A percentile compares a stretch with the other conserved stretches of the same genome.
Evolutionary conservation across 2,329 filamentous ascomycete species (phyloP).

Genomic region (Pestalotiopsis sp.): DNA sequence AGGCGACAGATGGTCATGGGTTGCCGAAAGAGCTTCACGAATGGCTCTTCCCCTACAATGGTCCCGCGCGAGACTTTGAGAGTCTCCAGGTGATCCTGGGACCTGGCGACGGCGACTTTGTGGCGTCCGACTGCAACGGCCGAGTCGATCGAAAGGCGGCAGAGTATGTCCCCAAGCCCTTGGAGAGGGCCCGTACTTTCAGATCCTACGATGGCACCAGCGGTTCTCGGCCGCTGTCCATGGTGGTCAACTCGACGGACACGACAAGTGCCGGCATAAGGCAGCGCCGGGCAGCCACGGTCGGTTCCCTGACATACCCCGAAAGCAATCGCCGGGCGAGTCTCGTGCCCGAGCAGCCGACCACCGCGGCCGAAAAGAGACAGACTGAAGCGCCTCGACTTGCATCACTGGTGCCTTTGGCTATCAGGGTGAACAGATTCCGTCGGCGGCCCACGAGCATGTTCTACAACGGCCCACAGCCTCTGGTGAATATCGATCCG

Average conservation of each 20-base stretch:
- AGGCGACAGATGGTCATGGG: slow-evolving; percentile 23
- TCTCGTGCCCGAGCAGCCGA: neutral
- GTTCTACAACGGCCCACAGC: slow-evolving; percentile 1
- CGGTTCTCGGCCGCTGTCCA: slow-evolving; percentile 8
- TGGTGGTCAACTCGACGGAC: slow-evolving; percentile 2
- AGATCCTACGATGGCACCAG: slow-evolving; percentile 9
- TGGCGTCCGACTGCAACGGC: slow-evolving; percentile 27
- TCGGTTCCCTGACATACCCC: neutral
- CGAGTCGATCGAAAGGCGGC: slow-evolving; percentile 24
- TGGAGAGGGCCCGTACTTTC: slow-evolving; percentile 22
- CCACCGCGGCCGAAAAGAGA: neutral
- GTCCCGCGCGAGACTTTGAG: slow-evolving; percentile 28
- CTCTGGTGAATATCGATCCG: neutral
- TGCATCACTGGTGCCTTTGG: slow-evolving; percentile 17
- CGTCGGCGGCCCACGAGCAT: neutral
- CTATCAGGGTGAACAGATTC: slow-evolving; percentile 14
- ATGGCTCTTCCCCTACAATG: slow-evolving; percentile 29
- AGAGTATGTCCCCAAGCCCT: slow-evolving; percentile 16
- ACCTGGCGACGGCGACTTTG: slow-evolving; percentile 27
- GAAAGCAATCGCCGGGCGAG: slow-evolving; percentile 5
- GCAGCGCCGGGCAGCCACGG: slow-evolving; percentile 11
- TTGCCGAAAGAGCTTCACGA: slow-evolving; percentile 25
- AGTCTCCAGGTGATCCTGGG: slow-evolving; percentile 29
- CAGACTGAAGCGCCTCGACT: neutral
- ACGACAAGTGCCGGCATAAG: neutral